Conservation (phyloP, 768 basidiomycete genomes). For the Sporobolomyces pararoseus region DNA sequence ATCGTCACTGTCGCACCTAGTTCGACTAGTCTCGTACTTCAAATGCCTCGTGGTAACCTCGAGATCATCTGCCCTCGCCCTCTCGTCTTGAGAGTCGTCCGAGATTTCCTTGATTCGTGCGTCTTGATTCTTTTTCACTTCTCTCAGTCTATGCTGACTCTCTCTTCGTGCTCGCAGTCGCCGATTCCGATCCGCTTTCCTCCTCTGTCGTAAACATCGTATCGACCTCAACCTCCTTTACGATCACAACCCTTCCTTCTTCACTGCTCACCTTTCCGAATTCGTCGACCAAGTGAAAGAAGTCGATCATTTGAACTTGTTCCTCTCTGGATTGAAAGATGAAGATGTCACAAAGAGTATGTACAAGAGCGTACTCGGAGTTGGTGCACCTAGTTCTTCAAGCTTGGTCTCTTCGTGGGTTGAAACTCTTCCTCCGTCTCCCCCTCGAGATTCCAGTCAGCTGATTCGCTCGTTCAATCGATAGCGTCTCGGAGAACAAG, state of each 20-base stretch:
- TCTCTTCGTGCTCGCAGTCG: constrained; percentile 53
- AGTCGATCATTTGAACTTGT: constrained; percentile 86
- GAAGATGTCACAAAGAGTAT: constrained; percentile 48
- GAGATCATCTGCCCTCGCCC: constrained; percentile 93
- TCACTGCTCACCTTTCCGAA: constrained; percentile 60
- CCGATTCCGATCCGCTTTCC: constrained; percentile 78
- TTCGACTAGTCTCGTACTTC: constrained; percentile 81
- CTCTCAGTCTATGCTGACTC: not conserved
- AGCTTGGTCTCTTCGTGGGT: not conserved
- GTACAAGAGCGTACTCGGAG: constrained; percentile 38
- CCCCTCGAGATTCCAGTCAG: not conserved
- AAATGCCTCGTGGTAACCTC: constrained; percentile 96
- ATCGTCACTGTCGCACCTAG: constrained; percentile 86
- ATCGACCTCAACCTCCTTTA: constrained; percentile 87
- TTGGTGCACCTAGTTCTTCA: not conserved
- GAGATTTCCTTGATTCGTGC: constrained; percentile 68
- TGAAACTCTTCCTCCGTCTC: not conserved
- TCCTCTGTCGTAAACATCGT: constrained; percentile 86
- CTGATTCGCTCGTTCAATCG: not conserved
- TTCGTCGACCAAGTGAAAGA: constrained; percentile 84
- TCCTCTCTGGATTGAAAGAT: constrained; percentile 75
- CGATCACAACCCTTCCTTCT: constrained; percentile 67
- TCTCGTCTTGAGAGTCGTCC: constrained; percentile 78
- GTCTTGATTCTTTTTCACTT: constrained; percentile 45
- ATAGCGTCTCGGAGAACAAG: constrained; percentile 47